These are phyloP conservation scores for Mycena kentingensis DNA, from an alignment of 768 basidiomycete species.

Conservation along the genomic window DNA sequence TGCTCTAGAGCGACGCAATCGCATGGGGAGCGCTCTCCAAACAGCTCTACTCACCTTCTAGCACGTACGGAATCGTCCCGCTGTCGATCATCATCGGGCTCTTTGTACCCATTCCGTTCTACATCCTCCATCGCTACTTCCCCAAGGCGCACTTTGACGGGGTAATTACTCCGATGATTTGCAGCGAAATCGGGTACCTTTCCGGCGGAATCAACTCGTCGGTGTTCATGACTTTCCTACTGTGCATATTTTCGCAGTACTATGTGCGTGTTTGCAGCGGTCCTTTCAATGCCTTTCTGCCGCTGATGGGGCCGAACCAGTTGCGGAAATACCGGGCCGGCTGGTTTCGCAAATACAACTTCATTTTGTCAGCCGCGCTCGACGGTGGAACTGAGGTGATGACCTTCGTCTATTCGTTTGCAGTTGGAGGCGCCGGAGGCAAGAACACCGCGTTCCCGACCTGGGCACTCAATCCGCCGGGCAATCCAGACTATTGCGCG, in stretches of 20 bases:
- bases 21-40: constrained; percentile 61
- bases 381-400: constrained; percentile 51
- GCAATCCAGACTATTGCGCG: constrained; percentile 28
- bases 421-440: constrained; percentile 30
- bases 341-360: constrained; percentile 56
- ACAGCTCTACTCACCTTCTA: constrained; percentile 46
- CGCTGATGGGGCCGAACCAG: not conserved
- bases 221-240: constrained; percentile 46
- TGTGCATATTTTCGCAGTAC: constrained; percentile 50
- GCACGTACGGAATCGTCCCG: constrained; percentile 51
- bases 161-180: constrained; percentile 48
- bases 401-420: constrained; percentile 36
- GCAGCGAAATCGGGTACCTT: constrained; percentile 26
- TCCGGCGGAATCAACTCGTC: constrained; percentile 60
- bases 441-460: constrained; percentile 11
- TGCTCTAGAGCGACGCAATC: constrained; percentile 49
- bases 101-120: constrained; percentile 58
- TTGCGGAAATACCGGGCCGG: constrained; percentile 43
- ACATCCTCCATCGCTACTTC: constrained; percentile 47
- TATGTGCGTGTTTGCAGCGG: constrained; percentile 26
- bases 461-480: constrained; percentile 25
- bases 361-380: constrained; percentile 51
- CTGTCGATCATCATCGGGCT: constrained; percentile 52
- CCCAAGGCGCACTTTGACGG: constrained; percentile 50
- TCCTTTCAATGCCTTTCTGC: not conserved